These are phyloP conservation scores for Batkoa obscura DNA, from an alignment of 371 early-diverging fungal genomes.

Conservation along the genomic window DNA sequence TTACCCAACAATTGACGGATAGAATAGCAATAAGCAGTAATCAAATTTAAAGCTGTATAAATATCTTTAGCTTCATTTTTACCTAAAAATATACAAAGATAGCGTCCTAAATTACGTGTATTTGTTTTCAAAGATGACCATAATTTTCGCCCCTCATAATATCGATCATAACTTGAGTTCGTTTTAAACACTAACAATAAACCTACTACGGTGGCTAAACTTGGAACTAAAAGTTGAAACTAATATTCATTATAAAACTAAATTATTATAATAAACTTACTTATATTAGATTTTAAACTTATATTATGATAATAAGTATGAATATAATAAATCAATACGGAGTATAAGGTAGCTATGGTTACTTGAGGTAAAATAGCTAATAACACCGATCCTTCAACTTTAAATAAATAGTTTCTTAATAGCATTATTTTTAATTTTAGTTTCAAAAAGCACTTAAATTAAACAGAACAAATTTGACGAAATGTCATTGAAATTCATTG, in stretches of 20 bases:
- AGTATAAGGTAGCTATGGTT: not conserved
- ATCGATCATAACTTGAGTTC: constrained; percentile 59
- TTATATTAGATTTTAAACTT: constrained; percentile 5
- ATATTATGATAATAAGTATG: not conserved
- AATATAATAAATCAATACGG: not conserved
- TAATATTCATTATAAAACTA: not conserved
- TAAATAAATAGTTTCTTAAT: too few relatives aligned
- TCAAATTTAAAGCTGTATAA: constrained; percentile 44
- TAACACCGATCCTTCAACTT: constrained; percentile 7
- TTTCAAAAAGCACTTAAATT: too few relatives aligned
- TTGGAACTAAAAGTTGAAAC: not conserved
- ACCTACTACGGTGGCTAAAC: constrained; percentile 23
- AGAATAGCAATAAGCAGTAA: constrained; percentile 42
- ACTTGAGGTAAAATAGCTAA: constrained; percentile 7
- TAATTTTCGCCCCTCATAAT: constrained; percentile 47
- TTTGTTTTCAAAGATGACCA: constrained; percentile 36
- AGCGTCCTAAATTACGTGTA: constrained; percentile 33
- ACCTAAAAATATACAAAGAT: constrained; percentile 39
- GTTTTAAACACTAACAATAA: constrained; percentile 55
- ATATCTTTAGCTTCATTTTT: constrained; percentile 33
- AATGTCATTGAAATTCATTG: too few relatives aligned
- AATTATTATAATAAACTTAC: constrained; percentile 3
- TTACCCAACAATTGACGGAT: constrained; percentile 50
- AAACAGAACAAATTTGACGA: too few relatives aligned
- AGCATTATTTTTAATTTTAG: too few relatives aligned